Evolutionary conservation across 148 eudicot genomes (phyloP), one percentile per base, ranked within the genome.

Genomic region (Amaranthus palmeri): DNA sequence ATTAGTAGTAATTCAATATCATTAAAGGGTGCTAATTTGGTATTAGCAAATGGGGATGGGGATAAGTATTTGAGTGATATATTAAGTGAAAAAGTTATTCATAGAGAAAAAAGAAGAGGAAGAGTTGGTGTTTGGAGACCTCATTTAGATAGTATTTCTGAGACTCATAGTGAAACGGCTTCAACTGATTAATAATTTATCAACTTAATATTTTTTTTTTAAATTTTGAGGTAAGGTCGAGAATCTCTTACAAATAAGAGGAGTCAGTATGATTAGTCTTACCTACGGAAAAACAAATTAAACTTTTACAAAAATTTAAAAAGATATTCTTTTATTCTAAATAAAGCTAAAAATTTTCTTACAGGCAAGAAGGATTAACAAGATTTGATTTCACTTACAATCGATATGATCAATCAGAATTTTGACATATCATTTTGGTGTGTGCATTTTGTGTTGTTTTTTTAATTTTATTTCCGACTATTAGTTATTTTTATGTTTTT

Each of bases 11-110:
- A 49, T 18, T 45, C 71, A 25, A 56, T 66, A 44, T 74, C 71
- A 3, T 43, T 67, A 4, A 44, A 64, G 8, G 67, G 59, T 13
- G 43, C 41, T 17, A 69, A 77, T 55, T 13, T 76, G 51, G 76
- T 76, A 13, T 10, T 43, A 4, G 50, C 57, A 36, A 44, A 15
- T 69, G 17, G 14, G 10, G 69, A 81, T 57, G 79, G 88, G 6
- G 97, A 92, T 84, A 78, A 82, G 78, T 92, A 90, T 61, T 81
- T 92, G 81, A 90, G 86, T 54, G 97, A 92, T 49, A 83, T 92
- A 49, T 46, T 90, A 51, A 86, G 91, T 48, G 97, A 92, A 76
- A 86, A 86, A 54, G 79, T 80, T 3, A 62, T 69, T 13, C 88
- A 80, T 58, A 85, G 81, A 59, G 96, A 92, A 41, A 81, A 86